Conservation (phyloP, 192 early-diverging fungal genomes). For the Geranomyces variabilis region DNA sequence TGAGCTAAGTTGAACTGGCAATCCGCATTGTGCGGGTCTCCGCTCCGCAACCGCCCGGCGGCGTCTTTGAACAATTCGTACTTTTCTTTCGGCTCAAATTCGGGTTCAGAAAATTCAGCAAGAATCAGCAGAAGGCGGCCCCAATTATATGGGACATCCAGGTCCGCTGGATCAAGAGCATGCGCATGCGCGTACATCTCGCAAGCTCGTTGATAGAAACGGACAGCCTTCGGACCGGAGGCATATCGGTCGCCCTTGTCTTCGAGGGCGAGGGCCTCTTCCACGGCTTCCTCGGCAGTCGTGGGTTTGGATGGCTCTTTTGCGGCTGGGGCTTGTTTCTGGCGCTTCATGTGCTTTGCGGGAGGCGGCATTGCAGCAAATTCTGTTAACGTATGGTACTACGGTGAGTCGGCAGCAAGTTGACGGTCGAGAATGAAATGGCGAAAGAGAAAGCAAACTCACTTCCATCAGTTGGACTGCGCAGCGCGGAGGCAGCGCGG, state of each 20-base stretch:
- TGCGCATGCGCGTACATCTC: conserved; percentile 69
- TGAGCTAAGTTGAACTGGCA: conserved; percentile 71
- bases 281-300: conserved; percentile 1
- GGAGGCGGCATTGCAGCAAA: conserved; percentile 19
- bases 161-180: conserved; percentile 40
- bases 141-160: conserved; percentile 67
- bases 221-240: conserved; percentile 64
- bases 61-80: conserved; percentile 53
- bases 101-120: conserved; percentile 48
- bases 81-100: not conserved
- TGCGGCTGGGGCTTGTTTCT: not conserved
- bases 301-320: conserved; percentile 3
- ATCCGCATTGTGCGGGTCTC: conserved; percentile 64
- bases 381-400: too few species aligned
- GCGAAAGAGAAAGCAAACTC: too few species aligned
- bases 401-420: too few species aligned
- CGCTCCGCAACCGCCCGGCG: conserved; percentile 52
- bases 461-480: too few species aligned
- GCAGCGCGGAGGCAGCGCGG: too few species aligned
- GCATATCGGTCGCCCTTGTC: conserved; percentile 70
- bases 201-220: conserved; percentile 67
- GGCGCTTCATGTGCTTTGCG: conserved; percentile 12
- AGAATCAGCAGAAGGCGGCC: conserved; percentile 58
- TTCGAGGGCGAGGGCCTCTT: conserved; percentile 41
- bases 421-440: too few species aligned